phyloP scores from a whole-genome alignment of 148 eudicot genomes.

The Polygonum maritimum region DNA sequence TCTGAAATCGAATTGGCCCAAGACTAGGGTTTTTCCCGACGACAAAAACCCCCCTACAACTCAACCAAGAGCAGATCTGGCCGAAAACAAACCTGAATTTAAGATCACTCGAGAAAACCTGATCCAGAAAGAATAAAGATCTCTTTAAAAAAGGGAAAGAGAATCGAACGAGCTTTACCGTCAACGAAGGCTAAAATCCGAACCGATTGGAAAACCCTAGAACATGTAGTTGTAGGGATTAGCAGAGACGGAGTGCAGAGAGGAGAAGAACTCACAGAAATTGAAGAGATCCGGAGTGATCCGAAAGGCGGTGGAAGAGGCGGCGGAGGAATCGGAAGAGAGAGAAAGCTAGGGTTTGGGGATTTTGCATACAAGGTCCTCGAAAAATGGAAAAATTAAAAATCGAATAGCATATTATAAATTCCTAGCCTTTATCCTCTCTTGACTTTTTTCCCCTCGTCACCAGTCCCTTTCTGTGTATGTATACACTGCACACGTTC shows the following conservation, averaged over 20 bases:
- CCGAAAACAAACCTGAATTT: background rate
- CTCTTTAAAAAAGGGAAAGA: background rate
- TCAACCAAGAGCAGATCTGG: background rate
- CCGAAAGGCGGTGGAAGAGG: conserved; percentile 1
- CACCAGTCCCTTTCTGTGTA: background rate
- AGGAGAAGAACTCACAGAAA: background rate
- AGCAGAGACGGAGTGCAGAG: background rate
- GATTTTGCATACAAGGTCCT: conserved; percentile 25
- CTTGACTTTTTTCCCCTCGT: no score
- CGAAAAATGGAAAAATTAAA: conserved; percentile 1
- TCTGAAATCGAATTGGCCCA: background rate
- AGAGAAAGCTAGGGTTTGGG: conserved; percentile 22
- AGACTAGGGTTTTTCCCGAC: conserved; percentile 24
- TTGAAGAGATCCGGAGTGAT: background rate
- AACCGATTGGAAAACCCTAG: conserved; percentile 8
- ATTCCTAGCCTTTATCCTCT: no score
- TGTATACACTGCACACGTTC: no score
- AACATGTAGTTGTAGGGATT: conserved; percentile 2
- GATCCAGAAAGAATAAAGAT: background rate
- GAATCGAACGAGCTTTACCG: background rate
- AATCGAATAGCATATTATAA: background rate
- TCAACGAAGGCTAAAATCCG: background rate
- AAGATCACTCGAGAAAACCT: background rate
- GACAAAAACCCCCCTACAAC: background rate
- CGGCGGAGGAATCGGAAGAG: conserved; percentile 13